Percentiles rank a stretch among this genome's conserved stretches.
phyloP scores from a whole-genome alignment of 1,284 basidiomycete species.

The Cystobasidiaceae sp. region DNA sequence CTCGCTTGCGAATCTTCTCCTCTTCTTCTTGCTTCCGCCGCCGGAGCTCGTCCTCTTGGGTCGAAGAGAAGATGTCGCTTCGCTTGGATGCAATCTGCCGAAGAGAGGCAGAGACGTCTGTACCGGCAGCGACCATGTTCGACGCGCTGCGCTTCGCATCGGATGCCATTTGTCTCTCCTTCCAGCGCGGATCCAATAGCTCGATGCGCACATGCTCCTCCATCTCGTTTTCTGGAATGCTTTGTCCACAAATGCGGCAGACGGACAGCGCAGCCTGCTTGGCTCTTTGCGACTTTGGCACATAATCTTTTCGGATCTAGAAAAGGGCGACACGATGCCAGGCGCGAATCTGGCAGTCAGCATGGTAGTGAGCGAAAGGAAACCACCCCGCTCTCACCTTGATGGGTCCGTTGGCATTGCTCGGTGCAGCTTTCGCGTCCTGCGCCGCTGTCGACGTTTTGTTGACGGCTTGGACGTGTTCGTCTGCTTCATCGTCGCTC shows the following conservation, averaged over 20 bases:
- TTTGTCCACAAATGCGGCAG: slow-evolving; percentile 88
- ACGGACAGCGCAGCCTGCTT: slow-evolving; percentile 66
- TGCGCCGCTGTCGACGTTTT: slow-evolving; percentile 47
- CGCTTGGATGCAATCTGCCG: slow-evolving; percentile 82
- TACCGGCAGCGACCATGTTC: slow-evolving; percentile 61
- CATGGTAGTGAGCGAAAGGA: neutral
- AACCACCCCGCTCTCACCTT: slow-evolving; percentile 50
- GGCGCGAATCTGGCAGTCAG: too few species aligned
- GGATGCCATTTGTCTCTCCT: slow-evolving; percentile 79
- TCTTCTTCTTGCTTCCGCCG: slow-evolving; percentile 55
- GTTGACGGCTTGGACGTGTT: slow-evolving; percentile 55
- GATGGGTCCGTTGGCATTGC: slow-evolving; percentile 8
- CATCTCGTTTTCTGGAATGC: slow-evolving; percentile 88
- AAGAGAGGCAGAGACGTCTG: slow-evolving; percentile 85
- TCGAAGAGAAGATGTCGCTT: slow-evolving; percentile 86
- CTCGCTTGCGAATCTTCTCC: slow-evolving; percentile 73
- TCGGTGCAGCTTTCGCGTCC: slow-evolving; percentile 9
- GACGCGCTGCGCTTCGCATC: slow-evolving; percentile 85
- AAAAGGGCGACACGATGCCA: neutral
- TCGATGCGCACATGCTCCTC: slow-evolving; percentile 99
- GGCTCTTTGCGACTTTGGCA: slow-evolving; percentile 53
- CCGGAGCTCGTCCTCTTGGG: slow-evolving; percentile 34
- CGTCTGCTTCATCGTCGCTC: slow-evolving; percentile 68
- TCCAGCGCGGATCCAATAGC: slow-evolving; percentile 93
- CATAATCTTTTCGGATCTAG: slow-evolving; percentile 49